These are phyloP conservation scores for Deinandra increscens DNA, from an alignment of 129 eudicot genomes.

Conservation along the genomic window DNA sequence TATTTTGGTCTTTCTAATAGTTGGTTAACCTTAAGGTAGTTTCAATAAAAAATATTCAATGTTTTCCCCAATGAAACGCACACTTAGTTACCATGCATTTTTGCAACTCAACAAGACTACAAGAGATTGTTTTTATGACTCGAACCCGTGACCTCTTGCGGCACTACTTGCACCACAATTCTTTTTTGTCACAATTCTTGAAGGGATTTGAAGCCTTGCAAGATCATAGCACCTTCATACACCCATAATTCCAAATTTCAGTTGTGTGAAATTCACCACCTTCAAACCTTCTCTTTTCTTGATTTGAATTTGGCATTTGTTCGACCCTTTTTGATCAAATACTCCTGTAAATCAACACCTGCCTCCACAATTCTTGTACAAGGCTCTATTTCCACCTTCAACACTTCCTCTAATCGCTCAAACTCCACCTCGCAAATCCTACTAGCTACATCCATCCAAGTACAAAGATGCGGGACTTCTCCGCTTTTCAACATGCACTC, in stretches of 20 bases:
- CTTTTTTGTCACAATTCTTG: neutral
- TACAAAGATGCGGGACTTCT: conserved; percentile 50
- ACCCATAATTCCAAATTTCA: neutral
- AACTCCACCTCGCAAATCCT: conserved; percentile 57
- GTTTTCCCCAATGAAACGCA: too few species aligned
- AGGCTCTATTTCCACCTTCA: conserved; percentile 64
- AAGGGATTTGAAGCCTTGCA: neutral
- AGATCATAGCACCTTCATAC: neutral
- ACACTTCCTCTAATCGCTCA: conserved; percentile 41
- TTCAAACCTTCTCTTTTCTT: conserved; percentile 16
- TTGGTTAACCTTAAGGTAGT: too few species aligned
- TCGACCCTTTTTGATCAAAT: conserved; percentile 40
- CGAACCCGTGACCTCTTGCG: too few species aligned
- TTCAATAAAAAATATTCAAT: too few species aligned
- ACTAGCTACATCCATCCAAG: conserved; percentile 67
- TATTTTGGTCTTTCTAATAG: too few species aligned
- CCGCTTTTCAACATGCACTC: conserved; percentile 53
- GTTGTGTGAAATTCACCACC: neutral
- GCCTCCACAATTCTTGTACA: conserved; percentile 59
- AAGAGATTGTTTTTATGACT: too few species aligned
- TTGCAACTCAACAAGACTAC: too few species aligned
- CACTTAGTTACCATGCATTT: too few species aligned
- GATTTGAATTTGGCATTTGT: neutral
- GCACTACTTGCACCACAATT: too few species aligned
- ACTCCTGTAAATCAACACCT: conserved; percentile 66